These are phyloP conservation scores for Senna siamea DNA, from an alignment of 306 rosid genomes.

Conservation along the genomic window DNA sequence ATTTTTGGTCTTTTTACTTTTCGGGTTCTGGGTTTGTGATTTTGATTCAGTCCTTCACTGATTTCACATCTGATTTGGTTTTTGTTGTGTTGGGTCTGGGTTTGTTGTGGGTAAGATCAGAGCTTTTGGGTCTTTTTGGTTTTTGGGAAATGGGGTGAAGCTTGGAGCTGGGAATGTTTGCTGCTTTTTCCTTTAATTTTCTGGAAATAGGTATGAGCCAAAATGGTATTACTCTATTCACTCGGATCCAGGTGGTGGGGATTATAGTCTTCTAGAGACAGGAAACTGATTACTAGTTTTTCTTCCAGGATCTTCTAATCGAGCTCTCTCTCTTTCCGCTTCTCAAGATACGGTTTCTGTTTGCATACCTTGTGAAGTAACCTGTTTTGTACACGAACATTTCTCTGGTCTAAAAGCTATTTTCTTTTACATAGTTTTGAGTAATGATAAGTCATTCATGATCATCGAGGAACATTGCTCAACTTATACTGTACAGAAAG, in stretches of 20 bases:
- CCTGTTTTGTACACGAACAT: neutral
- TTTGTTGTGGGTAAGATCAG: constrained; percentile 31
- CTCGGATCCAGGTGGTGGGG: constrained; percentile 13
- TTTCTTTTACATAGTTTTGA: neutral
- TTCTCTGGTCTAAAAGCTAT: neutral
- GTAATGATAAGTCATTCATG: neutral
- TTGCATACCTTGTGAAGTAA: neutral
- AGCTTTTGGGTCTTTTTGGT: neutral
- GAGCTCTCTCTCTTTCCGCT: neutral
- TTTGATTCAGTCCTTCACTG: neutral
- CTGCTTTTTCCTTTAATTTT: neutral
- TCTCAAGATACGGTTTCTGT: neutral
- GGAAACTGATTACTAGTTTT: neutral
- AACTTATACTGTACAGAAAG: neutral
- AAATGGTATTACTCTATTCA: neutral
- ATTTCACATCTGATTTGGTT: constrained; percentile 2
- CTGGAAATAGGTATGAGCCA: neutral
- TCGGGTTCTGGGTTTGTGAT: neutral
- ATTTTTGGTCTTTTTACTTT: neutral
- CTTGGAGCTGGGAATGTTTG: neutral
- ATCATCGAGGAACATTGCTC: neutral
- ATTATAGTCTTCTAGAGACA: neutral
- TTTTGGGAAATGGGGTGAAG: constrained; percentile 11
- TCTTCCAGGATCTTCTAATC: neutral
- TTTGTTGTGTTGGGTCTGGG: constrained; percentile 8